Base-by-base conservation (phyloP, 768 basidiomycete species). In the Lactarius akahatsu region DNA sequence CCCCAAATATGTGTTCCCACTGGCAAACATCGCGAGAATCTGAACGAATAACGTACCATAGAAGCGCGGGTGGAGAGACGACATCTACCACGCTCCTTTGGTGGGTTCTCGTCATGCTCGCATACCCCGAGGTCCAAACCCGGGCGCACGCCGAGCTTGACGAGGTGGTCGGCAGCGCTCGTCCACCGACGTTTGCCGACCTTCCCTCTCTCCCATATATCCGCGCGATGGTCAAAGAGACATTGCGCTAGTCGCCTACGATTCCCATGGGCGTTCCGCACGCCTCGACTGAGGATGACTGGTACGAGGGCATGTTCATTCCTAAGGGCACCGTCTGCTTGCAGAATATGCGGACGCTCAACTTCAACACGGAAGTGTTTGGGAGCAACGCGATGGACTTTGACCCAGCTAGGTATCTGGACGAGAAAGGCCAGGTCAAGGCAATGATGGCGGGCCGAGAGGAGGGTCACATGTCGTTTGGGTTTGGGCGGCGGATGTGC, bases 121-220 rank as follows among this genome's bases (percentile, higher is more conserved):
- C 43, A 3, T 9, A 43, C 43, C 43, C 43, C 20, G 43, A 43
- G 2, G 43, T 43, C 9, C 43, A 43, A 43, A 43, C 20, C 43
- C 18, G 20, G 1, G 43, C 43, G 3, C 43, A 43, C 57, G 73
- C 70, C 9, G 80, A 82, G 68, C 73, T 83, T 8, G 81, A 82
- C 66, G 26, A 56, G 5, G 74, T 82, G 4, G 36, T 38, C 2
- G 36, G 36, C 9, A 38, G 11, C 11, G 36, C 36, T 4, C 36
- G 36, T 38, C 36, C 36, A 38, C 36, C 36, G 11, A 38, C 36
- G 10, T 11, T 38, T 38, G 36, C 36, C 9, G 36, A 38, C 36
- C 36, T 38, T 38, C 36, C 36, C 36, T 38, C 36, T 38, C 36
- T 38, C 36, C 36, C 36, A 38, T 38, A 38, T 38, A 38, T 38